Conservation (phyloP, 2,329 filamentous ascomycete species). For the Penicillium sp. region DNA sequence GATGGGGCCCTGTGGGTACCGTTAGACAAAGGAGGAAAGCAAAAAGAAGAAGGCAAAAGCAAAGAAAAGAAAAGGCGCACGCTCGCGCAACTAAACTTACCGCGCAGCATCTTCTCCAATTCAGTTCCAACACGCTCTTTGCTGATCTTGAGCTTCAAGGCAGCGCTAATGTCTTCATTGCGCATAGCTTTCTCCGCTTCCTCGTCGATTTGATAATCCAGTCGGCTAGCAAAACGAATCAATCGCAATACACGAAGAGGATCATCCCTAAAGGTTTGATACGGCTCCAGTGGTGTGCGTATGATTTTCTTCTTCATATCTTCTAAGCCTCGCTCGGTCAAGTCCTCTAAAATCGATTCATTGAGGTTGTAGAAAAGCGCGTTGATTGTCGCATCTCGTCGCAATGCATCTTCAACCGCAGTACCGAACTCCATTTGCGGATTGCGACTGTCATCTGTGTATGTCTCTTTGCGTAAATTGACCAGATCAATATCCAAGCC, state of each 20-base stretch:
- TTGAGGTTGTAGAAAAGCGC: slow-evolving; percentile 95
- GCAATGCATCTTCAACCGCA: slow-evolving; percentile 83
- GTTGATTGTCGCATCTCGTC: slow-evolving; percentile 92
- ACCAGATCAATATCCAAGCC: slow-evolving; percentile 92
- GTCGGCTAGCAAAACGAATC: slow-evolving; percentile 85
- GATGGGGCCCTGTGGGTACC: slow-evolving; percentile 40
- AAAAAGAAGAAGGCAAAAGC: too few relatives aligned
- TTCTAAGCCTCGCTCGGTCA: slow-evolving; percentile 71
- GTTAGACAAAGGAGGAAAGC: too few relatives aligned
- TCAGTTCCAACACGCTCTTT: slow-evolving; percentile 87
- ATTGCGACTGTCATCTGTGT: slow-evolving; percentile 85
- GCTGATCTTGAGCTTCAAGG: slow-evolving; percentile 86
- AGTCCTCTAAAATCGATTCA: slow-evolving; percentile 78
- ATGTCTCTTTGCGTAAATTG: slow-evolving; percentile 90
- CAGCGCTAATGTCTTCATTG: slow-evolving; percentile 74
- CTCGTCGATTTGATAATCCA: slow-evolving; percentile 77
- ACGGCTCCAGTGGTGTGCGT: slow-evolving; percentile 82
- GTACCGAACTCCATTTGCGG: slow-evolving; percentile 94
- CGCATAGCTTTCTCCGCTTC: slow-evolving; percentile 74
- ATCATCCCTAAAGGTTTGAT: slow-evolving; percentile 93
- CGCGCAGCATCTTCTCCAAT: slow-evolving; percentile 86
- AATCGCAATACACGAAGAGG: slow-evolving; percentile 84
- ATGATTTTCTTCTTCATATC: slow-evolving; percentile 77
- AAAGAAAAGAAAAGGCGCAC: background rate
- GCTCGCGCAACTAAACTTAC: slow-evolving; percentile 41